phyloP scores from a whole-genome alignment of 2,329 filamentous ascomycete genomes.

The Fusarium palustre region DNA sequence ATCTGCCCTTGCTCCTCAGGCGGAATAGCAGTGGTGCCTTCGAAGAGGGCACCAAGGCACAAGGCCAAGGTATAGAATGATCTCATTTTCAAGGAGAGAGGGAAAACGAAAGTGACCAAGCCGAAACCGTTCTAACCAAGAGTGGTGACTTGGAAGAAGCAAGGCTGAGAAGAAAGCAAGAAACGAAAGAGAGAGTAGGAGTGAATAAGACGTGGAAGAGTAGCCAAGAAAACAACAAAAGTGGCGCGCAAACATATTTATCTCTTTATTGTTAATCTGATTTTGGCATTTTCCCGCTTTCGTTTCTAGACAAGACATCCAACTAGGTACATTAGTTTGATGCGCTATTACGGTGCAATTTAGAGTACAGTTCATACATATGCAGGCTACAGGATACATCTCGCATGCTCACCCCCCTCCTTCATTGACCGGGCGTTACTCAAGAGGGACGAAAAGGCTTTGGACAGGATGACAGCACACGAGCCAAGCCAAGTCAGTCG shows the following conservation, averaged over 20 bases:
- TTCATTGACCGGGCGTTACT: constrained; percentile 12
- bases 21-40: constrained; percentile 10
- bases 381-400: constrained; percentile 13
- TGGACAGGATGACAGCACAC: constrained; percentile 18
- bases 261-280: neutral
- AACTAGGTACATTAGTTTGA: constrained; percentile 1
- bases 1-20: constrained; percentile 18
- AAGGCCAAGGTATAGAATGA: constrained; percentile 12
- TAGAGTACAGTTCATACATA: neutral
- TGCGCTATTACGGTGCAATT: neutral
- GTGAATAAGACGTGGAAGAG: constrained; percentile 10
- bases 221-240: neutral
- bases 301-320: neutral
- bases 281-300: neutral
- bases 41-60: constrained; percentile 17
- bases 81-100: constrained; percentile 11
- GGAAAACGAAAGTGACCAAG: neutral
- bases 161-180: constrained; percentile 3
- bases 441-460: constrained; percentile 7
- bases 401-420: constrained; percentile 4
- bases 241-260: constrained; percentile 22
- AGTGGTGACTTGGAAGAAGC: neutral
- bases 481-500: neutral
- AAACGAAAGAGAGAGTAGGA: constrained; percentile 1
- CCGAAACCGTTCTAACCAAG: constrained; percentile 13